These are phyloP conservation scores for Prasinococcaceae sp. DNA, from an alignment of 139 green algal species.

Conservation along the genomic window DNA sequence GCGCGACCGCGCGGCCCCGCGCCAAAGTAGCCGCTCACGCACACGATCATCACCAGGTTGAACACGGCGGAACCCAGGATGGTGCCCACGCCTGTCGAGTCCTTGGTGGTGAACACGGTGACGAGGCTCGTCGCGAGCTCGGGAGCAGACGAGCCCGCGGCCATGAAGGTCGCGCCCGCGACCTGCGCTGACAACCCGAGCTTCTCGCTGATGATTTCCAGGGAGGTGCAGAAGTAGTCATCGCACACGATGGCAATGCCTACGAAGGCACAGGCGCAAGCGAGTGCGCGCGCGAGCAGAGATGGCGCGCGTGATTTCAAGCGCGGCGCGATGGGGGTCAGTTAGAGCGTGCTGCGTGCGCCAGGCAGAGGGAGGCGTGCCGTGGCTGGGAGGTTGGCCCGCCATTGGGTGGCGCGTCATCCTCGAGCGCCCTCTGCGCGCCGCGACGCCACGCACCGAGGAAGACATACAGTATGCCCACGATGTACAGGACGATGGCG, in stretches of 20 bases:
- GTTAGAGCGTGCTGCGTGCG: too few relatives aligned
- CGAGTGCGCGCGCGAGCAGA: too few relatives aligned
- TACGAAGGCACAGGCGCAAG: too few relatives aligned
- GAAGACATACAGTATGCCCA: slow-evolving; percentile 25
- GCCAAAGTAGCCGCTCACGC: too few relatives aligned
- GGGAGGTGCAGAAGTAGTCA: slow-evolving; percentile 25
- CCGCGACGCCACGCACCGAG: too few relatives aligned
- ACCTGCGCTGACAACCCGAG: slow-evolving; percentile 25
- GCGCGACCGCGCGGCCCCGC: too few relatives aligned
- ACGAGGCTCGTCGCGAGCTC: slow-evolving; percentile 29
- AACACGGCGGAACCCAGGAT: slow-evolving; percentile 35
- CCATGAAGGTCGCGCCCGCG: slow-evolving; percentile 36
- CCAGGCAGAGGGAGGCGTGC: too few relatives aligned
- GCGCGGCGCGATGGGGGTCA: too few relatives aligned
- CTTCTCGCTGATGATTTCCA: slow-evolving; percentile 24
- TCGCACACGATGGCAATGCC: slow-evolving; percentile 34
- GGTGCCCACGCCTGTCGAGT: slow-evolving; percentile 20
- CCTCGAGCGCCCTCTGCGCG: too few relatives aligned
- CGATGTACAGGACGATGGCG: slow-evolving; percentile 11
- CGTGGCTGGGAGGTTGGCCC: too few relatives aligned
- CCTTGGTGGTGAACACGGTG: slow-evolving; percentile 12
- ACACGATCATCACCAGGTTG: slow-evolving; percentile 34
- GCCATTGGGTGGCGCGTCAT: too few relatives aligned
- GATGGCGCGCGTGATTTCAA: too few relatives aligned
- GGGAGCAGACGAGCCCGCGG: slow-evolving; percentile 25